Evolutionary conservation across 768 basidiomycete genomes (phyloP).

Genomic region (Boletus rufocinnamomeus): DNA sequence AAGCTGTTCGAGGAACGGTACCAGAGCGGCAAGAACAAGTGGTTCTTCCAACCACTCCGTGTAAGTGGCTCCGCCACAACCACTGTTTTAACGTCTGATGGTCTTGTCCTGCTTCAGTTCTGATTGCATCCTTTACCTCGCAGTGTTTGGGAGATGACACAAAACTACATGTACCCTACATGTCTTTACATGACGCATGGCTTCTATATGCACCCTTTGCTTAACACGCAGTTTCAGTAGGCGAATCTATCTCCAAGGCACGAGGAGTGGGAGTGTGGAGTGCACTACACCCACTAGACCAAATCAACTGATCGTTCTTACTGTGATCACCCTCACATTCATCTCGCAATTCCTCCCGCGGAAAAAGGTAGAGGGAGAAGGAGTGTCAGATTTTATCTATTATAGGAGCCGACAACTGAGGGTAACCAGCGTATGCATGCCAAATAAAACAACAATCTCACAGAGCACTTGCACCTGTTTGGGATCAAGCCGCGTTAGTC

Average conservation of each 20-base stretch:
- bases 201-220: conserved; percentile 21
- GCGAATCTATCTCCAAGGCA: background rate
- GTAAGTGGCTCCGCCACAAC: conserved; percentile 43
- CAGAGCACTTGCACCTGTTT: conserved; percentile 50
- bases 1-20: conserved; percentile 96
- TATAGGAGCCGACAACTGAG: conserved; percentile 10
- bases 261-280: background rate
- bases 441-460: conserved; percentile 30
- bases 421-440: conserved; percentile 17
- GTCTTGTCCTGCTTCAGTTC: conserved; percentile 30
- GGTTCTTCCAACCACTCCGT: conserved; percentile 91
- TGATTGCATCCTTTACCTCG: conserved; percentile 28
- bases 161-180: conserved; percentile 44
- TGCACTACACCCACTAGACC: background rate
- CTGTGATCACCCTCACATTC: background rate
- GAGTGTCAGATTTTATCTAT: conserved; percentile 29
- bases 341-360: background rate
- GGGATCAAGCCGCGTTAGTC: conserved; percentile 1
- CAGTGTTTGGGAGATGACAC: conserved; percentile 22
- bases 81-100: conserved; percentile 6
- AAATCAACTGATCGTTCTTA: background rate
- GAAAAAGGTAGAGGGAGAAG: conserved; percentile 9
- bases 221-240: background rate
- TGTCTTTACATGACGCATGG: conserved; percentile 33
- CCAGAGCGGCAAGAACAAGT: conserved; percentile 91